A percentile compares a stretch with the other conserved stretches of the same genome.
phyloP scores from a whole-genome alignment of 768 basidiomycete genomes.

The Termitomyces bulborhizus region DNA sequence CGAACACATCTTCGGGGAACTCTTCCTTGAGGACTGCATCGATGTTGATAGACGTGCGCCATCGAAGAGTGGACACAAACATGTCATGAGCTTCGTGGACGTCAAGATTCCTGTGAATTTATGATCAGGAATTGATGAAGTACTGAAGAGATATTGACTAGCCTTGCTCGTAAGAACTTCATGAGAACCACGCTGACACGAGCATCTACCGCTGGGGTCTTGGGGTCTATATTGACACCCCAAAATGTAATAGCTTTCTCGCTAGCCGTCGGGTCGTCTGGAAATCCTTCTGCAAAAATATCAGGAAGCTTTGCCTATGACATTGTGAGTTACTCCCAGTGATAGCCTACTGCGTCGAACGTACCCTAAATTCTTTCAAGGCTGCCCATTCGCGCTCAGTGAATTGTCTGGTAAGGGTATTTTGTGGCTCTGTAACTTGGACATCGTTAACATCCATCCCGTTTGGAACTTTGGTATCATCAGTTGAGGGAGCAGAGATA shows the following conservation, averaged over 20 bases:
- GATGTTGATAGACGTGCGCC: conserved; percentile 64
- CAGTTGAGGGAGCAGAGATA: not conserved
- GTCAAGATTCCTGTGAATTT: conserved; percentile 40
- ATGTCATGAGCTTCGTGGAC: conserved; percentile 52
- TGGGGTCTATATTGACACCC: conserved; percentile 66
- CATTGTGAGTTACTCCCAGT: not conserved
- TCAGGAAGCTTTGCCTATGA: conserved; percentile 39
- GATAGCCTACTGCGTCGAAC: conserved; percentile 11
- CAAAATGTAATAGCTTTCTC: conserved; percentile 53
- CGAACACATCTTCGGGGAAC: conserved; percentile 60
- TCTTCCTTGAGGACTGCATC: conserved; percentile 53
- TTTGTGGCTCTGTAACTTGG: conserved; percentile 52
- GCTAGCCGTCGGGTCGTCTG: conserved; percentile 47
- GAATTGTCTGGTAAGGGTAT: conserved; percentile 61
- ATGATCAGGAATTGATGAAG: not conserved
- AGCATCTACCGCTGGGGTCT: conserved; percentile 42
- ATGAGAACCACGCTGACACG: conserved; percentile 70
- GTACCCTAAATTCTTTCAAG: conserved; percentile 61
- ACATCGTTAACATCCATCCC: conserved; percentile 16
- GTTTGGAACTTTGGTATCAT: not conserved
- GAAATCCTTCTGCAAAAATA: conserved; percentile 53
- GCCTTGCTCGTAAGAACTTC: conserved; percentile 81
- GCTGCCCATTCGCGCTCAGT: conserved; percentile 68
- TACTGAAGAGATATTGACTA: conserved; percentile 1
- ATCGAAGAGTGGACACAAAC: conserved; percentile 62